Evolutionary conservation across 1,284 basidiomycete genomes (phyloP).

Genomic region (Melampsora americana): DNA sequence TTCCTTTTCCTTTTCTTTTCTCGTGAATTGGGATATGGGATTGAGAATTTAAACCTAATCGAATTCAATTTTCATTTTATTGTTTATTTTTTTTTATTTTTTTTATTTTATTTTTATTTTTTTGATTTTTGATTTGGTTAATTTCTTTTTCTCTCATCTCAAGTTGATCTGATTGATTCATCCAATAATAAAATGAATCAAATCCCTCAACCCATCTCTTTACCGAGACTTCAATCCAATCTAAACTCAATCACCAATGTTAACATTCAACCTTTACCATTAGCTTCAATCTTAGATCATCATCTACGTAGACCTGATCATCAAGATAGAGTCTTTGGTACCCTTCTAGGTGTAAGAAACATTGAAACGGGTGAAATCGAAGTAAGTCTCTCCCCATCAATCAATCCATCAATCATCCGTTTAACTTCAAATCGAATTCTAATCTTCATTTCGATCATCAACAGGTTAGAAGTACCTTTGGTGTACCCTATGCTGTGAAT

Average conservation of each 20-base stretch:
- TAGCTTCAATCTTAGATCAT: slow-evolving; percentile 95
- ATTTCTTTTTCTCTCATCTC: too few relatives aligned
- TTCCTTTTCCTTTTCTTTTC: too few relatives aligned
- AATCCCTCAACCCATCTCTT: slow-evolving; percentile 30
- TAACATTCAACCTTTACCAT: slow-evolving; percentile 82
- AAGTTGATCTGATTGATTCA: too few relatives aligned
- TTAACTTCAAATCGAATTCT: neutral
- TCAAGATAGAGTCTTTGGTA: slow-evolving; percentile 91
- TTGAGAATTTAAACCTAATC: too few relatives aligned
- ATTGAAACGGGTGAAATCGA: slow-evolving; percentile 66
- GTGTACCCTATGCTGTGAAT: slow-evolving; percentile 41
- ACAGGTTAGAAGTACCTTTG: slow-evolving; percentile 42
- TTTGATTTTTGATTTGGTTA: too few relatives aligned
- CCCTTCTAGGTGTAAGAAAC: slow-evolving; percentile 80
- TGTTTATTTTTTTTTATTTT: too few relatives aligned
- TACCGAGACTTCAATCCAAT: slow-evolving; percentile 30
- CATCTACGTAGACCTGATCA: slow-evolving; percentile 79
- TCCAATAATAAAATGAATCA: neutral
- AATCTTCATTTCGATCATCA: slow-evolving; percentile 5
- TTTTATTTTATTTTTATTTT: too few relatives aligned
- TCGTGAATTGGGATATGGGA: too few relatives aligned
- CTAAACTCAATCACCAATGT: slow-evolving; percentile 56
- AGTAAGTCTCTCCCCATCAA: slow-evolving; percentile 63
- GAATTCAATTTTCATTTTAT: too few relatives aligned
- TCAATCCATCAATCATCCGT: slow-evolving; percentile 54